Percentiles rank a stretch among this genome's conserved stretches.
Conservation (phyloP, 257 asterid genomes). For the Solanum medicagineum region DNA sequence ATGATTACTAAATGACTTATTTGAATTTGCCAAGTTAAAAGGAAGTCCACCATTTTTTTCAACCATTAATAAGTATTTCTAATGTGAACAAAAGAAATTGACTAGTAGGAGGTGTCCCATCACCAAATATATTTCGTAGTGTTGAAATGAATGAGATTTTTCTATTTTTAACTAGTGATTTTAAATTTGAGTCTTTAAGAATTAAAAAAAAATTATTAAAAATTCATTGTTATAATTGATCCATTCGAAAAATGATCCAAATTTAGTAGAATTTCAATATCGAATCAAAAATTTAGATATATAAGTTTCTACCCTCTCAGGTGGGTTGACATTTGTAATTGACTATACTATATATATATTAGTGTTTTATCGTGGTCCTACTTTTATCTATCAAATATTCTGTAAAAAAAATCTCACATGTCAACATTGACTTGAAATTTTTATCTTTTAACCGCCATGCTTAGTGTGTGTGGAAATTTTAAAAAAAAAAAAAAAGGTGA, state of each 20-base stretch:
- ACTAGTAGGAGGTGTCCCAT: constrained; percentile 3
- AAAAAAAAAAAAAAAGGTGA: not conserved
- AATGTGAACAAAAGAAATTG: not conserved
- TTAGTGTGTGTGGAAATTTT: not conserved
- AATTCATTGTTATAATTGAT: rapidly evolving
- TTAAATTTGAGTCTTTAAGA: not conserved
- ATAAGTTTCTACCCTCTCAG: too few species aligned
- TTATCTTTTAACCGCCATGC: not conserved
- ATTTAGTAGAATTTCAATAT: not conserved
- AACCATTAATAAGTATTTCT: not conserved
- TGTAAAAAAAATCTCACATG: not conserved
- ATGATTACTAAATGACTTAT: not conserved
- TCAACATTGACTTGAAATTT: not conserved
- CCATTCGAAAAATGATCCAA: rapidly evolving
- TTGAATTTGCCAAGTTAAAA: not conserved
- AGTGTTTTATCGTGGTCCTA: not conserved
- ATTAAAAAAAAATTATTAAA: not conserved
- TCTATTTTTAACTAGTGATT: not conserved
- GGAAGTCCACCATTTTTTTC: not conserved
- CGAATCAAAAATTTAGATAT: too few species aligned
- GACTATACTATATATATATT: not conserved
- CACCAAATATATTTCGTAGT: not conserved
- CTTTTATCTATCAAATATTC: not conserved
- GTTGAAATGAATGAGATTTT: not conserved
- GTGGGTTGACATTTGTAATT: not conserved